Evolutionary conservation across 2,329 filamentous ascomycete genomes (phyloP), one percentile per base, ranked within the genome.

Genomic region (Botrytis hyacinthi): DNA sequence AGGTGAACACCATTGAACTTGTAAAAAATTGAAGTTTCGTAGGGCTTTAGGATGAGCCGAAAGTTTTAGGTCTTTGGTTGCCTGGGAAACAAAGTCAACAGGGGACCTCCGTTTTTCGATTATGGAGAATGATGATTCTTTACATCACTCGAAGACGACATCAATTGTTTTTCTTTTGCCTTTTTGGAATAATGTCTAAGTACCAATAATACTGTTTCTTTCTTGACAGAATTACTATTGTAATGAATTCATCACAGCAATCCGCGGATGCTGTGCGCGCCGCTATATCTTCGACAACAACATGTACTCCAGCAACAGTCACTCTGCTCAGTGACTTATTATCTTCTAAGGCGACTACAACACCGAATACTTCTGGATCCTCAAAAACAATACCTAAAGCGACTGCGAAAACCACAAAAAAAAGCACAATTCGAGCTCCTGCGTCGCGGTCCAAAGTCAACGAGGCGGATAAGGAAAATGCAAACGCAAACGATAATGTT

Each of bases 191-290:
- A 80, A 81, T 81, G 80, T 78, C 72, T 81, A 80, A 77, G 77
- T 70, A 73, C 76, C 75, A 74, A 76, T 79, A 79, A 75, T 70
- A 77, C 68, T 76, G 66, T 74, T 73, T 57, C 70, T 66, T 71
- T 72, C 63, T 61, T 72, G 62, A 63, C 62, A 73, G 73, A 70
- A 57, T 66, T 74, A 72, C 51, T 77, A 77, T 78, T 77, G 78
- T 78, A 78, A 85, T 85, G 84, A 80, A 82, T 77, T 81, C 83
- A 60, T 74, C 81, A 70, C 79, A 82, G 76, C 76, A 80, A 73
- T 83, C 84, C 76, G 83, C 83, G 76, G 84, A 86, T 73, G 83
- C 81, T 73, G 83, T 87, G 79, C 86, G 85, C 79, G 80, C 79
- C 76, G 84, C 85, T 70, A 82, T 87, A 57, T 79, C 81, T 68